A percentile compares a stretch with the other conserved stretches of the same genome.
Evolutionary conservation across 106 monocot genomes (phyloP).

Genomic region (Allium cepa): DNA sequence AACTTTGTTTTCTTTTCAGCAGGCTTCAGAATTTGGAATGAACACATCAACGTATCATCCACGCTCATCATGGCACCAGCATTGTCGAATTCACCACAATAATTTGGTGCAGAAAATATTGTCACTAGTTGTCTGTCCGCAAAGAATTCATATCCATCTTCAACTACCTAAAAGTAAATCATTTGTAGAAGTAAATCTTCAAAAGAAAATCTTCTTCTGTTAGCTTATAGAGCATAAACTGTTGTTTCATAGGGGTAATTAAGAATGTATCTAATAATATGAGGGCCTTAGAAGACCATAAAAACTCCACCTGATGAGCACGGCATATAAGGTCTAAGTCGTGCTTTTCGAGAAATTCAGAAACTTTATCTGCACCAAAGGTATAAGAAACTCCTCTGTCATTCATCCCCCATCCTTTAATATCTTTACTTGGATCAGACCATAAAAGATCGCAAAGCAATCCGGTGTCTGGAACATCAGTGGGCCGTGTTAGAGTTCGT

Average conservation of each 20-base stretch:
- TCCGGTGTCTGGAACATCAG: constrained; percentile 40
- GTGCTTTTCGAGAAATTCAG: constrained; percentile 35
- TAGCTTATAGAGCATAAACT: not conserved
- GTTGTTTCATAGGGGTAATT: too few species aligned
- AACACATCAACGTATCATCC: constrained; percentile 43
- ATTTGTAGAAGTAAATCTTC: not conserved
- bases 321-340: constrained; percentile 46
- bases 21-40: constrained; percentile 40
- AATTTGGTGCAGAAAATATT: constrained; percentile 43
- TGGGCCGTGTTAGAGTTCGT: constrained; percentile 23
- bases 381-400: constrained; percentile 36
- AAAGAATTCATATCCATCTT: constrained; percentile 44
- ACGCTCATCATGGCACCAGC: constrained; percentile 51
- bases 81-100: constrained; percentile 43
- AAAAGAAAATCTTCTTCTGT: not conserved
- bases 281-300: too few species aligned
- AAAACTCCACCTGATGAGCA: constrained; percentile 27
- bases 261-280: too few species aligned
- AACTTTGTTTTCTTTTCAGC: constrained; percentile 24
- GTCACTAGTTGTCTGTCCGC: constrained; percentile 36
- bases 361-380: constrained; percentile 35
- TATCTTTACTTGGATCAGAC: constrained; percentile 39
- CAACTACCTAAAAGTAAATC: constrained; percentile 18
- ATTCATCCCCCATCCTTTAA: constrained; percentile 30
- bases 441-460: constrained; percentile 47